Conservation (phyloP, 345 rosid genomes). For the Geranium rotundifolium region DNA sequence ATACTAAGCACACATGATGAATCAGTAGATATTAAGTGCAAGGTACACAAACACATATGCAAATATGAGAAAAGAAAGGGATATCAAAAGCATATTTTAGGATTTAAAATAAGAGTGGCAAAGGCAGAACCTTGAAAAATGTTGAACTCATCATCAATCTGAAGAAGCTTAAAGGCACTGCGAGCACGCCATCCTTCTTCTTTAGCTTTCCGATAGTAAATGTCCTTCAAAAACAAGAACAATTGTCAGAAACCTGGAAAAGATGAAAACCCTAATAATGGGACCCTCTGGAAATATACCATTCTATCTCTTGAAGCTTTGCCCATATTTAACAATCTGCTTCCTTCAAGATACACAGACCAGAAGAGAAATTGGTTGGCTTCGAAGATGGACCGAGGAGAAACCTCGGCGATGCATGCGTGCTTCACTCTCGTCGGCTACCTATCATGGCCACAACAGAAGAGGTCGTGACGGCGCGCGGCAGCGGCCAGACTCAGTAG, state of each 20-base stretch:
- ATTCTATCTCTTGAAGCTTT: slow-evolving; percentile 90
- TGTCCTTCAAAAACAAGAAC: slow-evolving; percentile 44
- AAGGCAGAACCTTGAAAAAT: slow-evolving; percentile 55
- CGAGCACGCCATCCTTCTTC: slow-evolving; percentile 99
- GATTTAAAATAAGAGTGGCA: no score
- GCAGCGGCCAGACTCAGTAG: no score
- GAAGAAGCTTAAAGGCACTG: slow-evolving; percentile 93
- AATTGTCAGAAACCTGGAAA: not conserved
- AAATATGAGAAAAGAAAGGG: not conserved
- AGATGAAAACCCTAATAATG: not conserved
- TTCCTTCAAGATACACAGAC: not conserved
- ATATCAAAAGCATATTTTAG: no score
- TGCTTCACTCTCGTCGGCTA: no score
- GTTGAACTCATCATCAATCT: slow-evolving; percentile 90
- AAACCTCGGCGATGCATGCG: no score
- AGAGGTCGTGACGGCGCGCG: no score
- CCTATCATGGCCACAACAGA: no score
- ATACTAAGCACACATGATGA: not conserved
- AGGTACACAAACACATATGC: not conserved
- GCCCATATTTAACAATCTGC: slow-evolving; percentile 38
- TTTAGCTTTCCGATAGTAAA: slow-evolving; percentile 85
- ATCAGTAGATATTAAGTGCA: no score
- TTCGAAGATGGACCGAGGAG: no score
- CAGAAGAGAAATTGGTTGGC: not conserved
- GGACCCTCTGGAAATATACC: slow-evolving; percentile 19